Base-by-base conservation (phyloP, 228 moss, liverwort and hornwort genomes). In the Sphagnum magellanicum region DNA sequence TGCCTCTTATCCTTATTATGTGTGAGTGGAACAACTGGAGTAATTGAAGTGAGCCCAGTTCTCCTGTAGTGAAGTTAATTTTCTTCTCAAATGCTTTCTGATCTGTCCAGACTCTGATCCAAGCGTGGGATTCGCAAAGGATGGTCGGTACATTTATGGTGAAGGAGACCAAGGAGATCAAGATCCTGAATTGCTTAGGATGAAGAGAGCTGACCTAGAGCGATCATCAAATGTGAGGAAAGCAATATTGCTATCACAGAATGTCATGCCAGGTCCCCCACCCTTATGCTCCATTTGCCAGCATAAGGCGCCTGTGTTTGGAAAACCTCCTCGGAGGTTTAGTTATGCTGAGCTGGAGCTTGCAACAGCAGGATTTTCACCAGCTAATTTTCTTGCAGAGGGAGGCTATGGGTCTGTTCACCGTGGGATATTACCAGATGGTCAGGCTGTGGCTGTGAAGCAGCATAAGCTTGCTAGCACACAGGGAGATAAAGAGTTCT, bases 331-430 rank as follows among this genome's bases (percentile, higher is more conserved):
- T 48, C 82, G 79, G 75, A 69, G 81, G 70, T 91, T 77, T 51
- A 80, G 71, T 10, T 91, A 74, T 69, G 77, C 72, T 60, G 78
- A 89, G 74, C 89, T 91, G 0, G 84, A 87, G 71, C 52, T 63
- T 61, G 87, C 91, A 5, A 91, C 91, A 3, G 70, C 72, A 46
- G 81, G 84, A 0, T 91, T 91, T 67, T 89, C 89, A 5, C 66
- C 70, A 51, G 76, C 66, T 0, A 88, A 91, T 61, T 91, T 86
- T 67, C 81, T 91, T 51, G 89, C 89, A 5, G 91, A 91, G 70
- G 91, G 91, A 66, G 91, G 89, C 12, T 91, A 77, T 59, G 91
- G 91, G 11, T 87, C 82, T 17, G 89, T 91, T 49, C 87, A 91
- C 71, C 79, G 63, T 60, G 91, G 91, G 12, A 65, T 71, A 58